A percentile compares a stretch with the other conserved stretches of the same genome.
These are phyloP conservation scores for Colletotrichum musicola DNA, from an alignment of 2,329 filamentous ascomycete genomes.

Conservation along the genomic window DNA sequence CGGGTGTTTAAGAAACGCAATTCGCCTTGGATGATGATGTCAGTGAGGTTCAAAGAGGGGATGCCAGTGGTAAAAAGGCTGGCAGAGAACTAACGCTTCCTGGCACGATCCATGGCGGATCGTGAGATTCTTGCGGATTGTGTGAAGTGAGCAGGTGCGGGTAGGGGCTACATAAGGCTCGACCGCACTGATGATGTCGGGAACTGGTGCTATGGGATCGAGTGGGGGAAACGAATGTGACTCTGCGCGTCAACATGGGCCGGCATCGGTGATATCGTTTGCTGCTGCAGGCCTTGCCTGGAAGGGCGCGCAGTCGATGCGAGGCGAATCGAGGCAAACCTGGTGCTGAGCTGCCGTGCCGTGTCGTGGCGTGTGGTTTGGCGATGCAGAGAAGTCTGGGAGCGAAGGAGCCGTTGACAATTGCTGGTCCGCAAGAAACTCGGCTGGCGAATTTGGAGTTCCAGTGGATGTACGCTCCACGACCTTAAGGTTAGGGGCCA, in stretches of 20 bases:
- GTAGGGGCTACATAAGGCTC: constrained; percentile 60
- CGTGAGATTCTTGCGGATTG: constrained; percentile 47
- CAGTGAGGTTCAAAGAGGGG: constrained; percentile 2
- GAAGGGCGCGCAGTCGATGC: constrained; percentile 11
- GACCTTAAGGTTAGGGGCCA: too few species aligned
- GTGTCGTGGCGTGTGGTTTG: constrained; percentile 5
- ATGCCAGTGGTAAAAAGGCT: background rate
- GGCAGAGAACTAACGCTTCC: constrained; percentile 65
- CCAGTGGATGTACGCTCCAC: too few species aligned
- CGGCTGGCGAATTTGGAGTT: too few species aligned
- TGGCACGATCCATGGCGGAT: constrained; percentile 73
- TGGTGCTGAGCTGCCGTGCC: constrained; percentile 1
- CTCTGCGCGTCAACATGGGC: constrained; percentile 51
- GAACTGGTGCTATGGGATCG: constrained; percentile 57
- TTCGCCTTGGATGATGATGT: constrained; percentile 72
- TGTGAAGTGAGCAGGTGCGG: constrained; percentile 44
- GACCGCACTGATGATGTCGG: constrained; percentile 43
- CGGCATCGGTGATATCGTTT: constrained; percentile 52
- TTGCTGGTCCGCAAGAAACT: constrained; percentile 22
- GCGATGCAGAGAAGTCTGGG: constrained; percentile 18
- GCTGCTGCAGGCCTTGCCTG: constrained; percentile 28
- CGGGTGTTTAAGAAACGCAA: constrained; percentile 88
- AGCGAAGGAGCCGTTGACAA: constrained; percentile 19
- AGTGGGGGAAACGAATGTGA: constrained; percentile 51
- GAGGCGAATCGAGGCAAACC: background rate